A percentile compares a stretch with the other conserved stretches of the same genome.
Evolutionary conservation across 768 basidiomycete species (phyloP).

Genomic region (Tulasnella sp.): DNA sequence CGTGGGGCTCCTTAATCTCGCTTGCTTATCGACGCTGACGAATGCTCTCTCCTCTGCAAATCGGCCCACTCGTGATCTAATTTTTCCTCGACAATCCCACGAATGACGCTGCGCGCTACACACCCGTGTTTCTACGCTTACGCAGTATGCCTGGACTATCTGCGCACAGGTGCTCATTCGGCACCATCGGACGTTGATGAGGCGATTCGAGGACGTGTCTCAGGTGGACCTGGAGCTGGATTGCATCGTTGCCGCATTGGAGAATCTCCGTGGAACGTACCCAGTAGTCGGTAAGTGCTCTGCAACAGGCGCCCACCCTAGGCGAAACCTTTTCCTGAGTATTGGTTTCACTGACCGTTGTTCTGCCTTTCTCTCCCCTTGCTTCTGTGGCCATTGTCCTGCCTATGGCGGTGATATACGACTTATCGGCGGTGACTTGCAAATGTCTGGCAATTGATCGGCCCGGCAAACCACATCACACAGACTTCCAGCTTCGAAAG

Average conservation of each 20-base stretch:
- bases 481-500: conserved; percentile 33
- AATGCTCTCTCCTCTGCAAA: not conserved
- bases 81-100: not conserved
- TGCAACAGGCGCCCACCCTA: not conserved
- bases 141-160: conserved; percentile 33
- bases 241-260: conserved; percentile 16
- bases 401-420: not conserved
- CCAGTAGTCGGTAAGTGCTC: conserved; percentile 30
- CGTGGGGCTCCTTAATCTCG: conserved; percentile 14
- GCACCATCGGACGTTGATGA: conserved; percentile 19
- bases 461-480: not conserved
- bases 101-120: conserved; percentile 9
- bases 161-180: conserved; percentile 32
- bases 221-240: conserved; percentile 29
- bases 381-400: conserved; percentile 8
- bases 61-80: not conserved
- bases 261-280: conserved; percentile 25
- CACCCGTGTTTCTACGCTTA: not conserved
- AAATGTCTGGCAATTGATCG: not conserved
- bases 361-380: not conserved
- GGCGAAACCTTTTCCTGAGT: not conserved
- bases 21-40: conserved; percentile 2
- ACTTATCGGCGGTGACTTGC: conserved; percentile 20
- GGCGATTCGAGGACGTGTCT: conserved; percentile 30
- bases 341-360: not conserved